Conservation (phyloP, 2,329 filamentous ascomycete species). For the Triangularia setosa region DNA sequence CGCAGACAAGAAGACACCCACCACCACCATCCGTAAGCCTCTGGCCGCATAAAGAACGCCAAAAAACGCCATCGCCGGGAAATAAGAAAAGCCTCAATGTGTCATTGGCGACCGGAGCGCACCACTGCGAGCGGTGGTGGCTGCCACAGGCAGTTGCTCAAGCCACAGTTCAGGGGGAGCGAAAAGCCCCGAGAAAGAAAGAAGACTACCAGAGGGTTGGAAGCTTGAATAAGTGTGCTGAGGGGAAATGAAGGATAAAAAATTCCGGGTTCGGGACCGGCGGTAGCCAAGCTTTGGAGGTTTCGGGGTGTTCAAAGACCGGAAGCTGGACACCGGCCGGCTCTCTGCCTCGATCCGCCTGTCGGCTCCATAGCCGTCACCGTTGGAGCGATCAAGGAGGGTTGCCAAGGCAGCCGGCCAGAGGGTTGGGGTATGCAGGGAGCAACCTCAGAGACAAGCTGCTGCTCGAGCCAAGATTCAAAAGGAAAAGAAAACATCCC, state of each 20-base stretch:
- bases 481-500: background rate
- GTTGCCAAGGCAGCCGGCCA: background rate
- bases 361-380: background rate
- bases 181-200: background rate
- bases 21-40: background rate
- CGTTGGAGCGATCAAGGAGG: conserved; percentile 3
- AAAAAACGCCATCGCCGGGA: background rate
- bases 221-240: background rate
- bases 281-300: background rate
- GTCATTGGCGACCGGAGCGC: background rate
- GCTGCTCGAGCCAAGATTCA: background rate
- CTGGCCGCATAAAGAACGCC: background rate
- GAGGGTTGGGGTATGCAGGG: background rate
- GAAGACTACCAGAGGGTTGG: background rate
- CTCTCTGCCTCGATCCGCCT: background rate
- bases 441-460: background rate
- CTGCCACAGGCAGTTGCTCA: background rate
- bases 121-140: background rate
- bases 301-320: background rate
- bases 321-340: background rate
- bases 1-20: background rate
- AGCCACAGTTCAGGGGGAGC: background rate
- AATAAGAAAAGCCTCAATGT: background rate
- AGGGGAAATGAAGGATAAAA: background rate
- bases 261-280: background rate